Evolutionary conservation across 169 alveolate species (phyloP), one percentile per base, ranked within the genome.

Genomic region (Cryptosporidium xiaoi): DNA sequence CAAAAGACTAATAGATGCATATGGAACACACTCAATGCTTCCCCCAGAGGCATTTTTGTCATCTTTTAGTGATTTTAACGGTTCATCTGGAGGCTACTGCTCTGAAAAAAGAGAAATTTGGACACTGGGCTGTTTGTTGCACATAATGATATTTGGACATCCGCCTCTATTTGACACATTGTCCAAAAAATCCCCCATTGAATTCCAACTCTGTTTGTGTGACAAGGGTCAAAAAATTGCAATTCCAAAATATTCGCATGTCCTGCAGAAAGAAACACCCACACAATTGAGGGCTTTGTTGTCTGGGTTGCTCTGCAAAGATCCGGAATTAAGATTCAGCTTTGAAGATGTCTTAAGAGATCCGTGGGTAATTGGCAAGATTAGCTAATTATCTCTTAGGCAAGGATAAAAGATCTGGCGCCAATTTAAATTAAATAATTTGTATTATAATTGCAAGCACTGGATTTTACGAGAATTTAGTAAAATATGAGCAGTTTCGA

Each of bases 61-160:
- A 15, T 51, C 83, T 8, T 13, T 69, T n/a, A 10, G 20, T 24
- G 36, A 5, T 29, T 18, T 7, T 24, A 29, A 16, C 8, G 51
- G 64, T 29, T 20, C 50, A 7, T 40, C 24, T 46, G 12, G 16
- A 15, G 87, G 87, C 3, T 77, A 77, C 51, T 34, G 53, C 12
- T 58, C 87, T 1, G 87, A 77, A 77, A 77, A 77, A 60, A 56
- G 87, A 27, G 87, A 77, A 36, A 46, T 77, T 60, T 77, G 87
- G 87, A 15, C 77, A 10, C 64, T 77, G 16, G 87, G 87, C 36
- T 77, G 87, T 27, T 24, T 77, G 55, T 36, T 77, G 6, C 71
- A 77, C 29, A 77, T 48, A 24, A 16, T 77, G 40, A 29, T 77
- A 29, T 77, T 77, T 44, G 87, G 87, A 8, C 58, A 77, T 29